Evolutionary conservation across 2,329 filamentous ascomycete genomes (phyloP), one percentile per base, ranked within the genome.

Genomic region (Byssoonygena ceratinophila): DNA sequence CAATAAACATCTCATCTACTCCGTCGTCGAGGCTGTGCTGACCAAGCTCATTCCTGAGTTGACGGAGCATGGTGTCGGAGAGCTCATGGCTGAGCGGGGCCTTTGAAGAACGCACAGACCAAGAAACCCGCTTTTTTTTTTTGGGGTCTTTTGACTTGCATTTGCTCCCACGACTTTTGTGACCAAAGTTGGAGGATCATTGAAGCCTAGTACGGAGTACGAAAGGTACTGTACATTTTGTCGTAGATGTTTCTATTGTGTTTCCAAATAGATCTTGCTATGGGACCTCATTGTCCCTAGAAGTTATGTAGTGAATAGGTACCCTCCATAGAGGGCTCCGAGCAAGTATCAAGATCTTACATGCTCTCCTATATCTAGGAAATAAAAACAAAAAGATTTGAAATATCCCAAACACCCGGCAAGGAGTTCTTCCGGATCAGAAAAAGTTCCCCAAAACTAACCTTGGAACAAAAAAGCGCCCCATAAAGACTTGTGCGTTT

Each of bases 1-100:
- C 70, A 98, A 98, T 71, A 94, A 90, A 71, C 89, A 96, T 70
- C 73, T 97, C 29, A 73, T 95, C 60, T 95, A 94, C 64, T 76
- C 81, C 41, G 75, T 92, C 45, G 71, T 97, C 31, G 92, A 98
- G 70, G 70, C 91, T 54, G 66, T 95, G 1, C 74, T 96, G n/a
- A 79, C 88, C 53, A 81, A 84, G 58, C 68, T 97, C 56, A 79
- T 95, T 64, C 92, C 92, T 3, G 92, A 98, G 71, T 67, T 97
- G 61, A 76, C 76, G 51, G 84, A 87, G 61, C 82, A 80, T 64
- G 81, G 82, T 34, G 78, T 87, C 27, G 74, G 76, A 52, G 85
- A 88, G 61, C 69, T 94, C 52, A 80, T 85, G 78, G 82, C 81
- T 57, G 85, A 89, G 68, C 77, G 87, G 61, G 74, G 89, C 46